phyloP scores from a whole-genome alignment of 345 rosid species.

The Orychophragmus violaceus region DNA sequence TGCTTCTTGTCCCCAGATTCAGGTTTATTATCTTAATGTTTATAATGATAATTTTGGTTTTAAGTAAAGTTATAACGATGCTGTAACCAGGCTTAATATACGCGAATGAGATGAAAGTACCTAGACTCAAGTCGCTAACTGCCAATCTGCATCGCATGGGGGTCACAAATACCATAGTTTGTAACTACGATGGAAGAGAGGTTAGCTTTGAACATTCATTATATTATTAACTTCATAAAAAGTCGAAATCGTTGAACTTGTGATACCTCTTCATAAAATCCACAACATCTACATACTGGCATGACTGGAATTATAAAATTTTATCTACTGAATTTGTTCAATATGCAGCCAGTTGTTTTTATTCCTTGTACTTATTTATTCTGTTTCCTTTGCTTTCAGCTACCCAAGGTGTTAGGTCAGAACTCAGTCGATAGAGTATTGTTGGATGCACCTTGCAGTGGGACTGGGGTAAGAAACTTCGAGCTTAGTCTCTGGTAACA shows the following conservation, averaged over 20 bases:
- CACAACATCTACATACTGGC: not conserved
- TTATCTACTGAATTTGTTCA: not conserved
- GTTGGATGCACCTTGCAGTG: conserved; percentile 98
- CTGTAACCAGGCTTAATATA: conserved; percentile 59
- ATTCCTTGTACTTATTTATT: not conserved
- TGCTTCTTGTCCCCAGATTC: not conserved
- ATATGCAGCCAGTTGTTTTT: not conserved
- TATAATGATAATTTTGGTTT: not conserved
- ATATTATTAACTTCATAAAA: not conserved
- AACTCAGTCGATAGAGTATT: conserved; percentile 75
- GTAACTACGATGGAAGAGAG: conserved; percentile 96
- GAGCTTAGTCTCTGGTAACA: conserved; percentile 5
- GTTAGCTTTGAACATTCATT: conserved; percentile 35
- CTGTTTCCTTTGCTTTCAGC: conserved; percentile 39
- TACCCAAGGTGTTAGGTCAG: conserved; percentile 67
- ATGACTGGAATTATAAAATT: not conserved
- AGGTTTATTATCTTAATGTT: not conserved
- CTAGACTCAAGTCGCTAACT: conserved; percentile 80
- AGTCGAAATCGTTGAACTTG: not conserved
- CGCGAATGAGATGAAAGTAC: conserved; percentile 86
- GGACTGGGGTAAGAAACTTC: conserved; percentile 75
- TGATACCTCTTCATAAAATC: not conserved
- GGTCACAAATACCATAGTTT: conserved; percentile 82
- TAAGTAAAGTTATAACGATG: conserved; percentile 11
- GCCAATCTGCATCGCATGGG: conserved; percentile 96